Conservation (phyloP, 1,284 basidiomycete species). For the Ustilago vetiveriae region DNA sequence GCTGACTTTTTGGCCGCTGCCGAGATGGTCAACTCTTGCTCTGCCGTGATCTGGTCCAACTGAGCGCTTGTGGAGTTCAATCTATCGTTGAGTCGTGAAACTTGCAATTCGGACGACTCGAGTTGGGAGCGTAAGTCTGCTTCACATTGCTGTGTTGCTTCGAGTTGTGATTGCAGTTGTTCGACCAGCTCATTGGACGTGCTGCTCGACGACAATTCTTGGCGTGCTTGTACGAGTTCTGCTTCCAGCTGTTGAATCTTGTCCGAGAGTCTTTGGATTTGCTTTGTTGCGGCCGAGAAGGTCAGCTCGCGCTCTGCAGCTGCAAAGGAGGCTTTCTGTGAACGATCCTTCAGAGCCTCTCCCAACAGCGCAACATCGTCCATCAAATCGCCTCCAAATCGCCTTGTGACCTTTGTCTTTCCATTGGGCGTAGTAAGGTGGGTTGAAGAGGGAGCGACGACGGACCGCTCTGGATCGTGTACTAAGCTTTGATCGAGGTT, state of each 20-base stretch:
- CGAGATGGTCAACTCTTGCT: slow-evolving; percentile 21
- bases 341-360: slow-evolving; percentile 9
- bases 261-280: neutral
- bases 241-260: neutral
- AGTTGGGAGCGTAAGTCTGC: neutral
- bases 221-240: neutral
- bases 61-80: slow-evolving; percentile 14
- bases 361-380: slow-evolving; percentile 27
- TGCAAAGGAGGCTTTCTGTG: no score
- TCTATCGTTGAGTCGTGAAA: neutral
- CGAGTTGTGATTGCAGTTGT: slow-evolving; percentile 3
- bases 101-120: neutral
- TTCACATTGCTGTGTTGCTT: slow-evolving; percentile 2
- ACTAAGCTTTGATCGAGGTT: slow-evolving; percentile 26
- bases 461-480: slow-evolving; percentile 21
- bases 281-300: no score
- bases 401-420: slow-evolving; percentile 3
- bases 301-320: neutral
- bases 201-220: neutral
- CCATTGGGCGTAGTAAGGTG: slow-evolving; percentile 25
- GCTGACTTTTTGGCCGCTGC: slow-evolving; percentile 18
- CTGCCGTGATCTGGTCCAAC: slow-evolving; percentile 22
- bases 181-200: neutral
- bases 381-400: slow-evolving; percentile 21
- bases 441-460: slow-evolving; percentile 8